Evolutionary conservation across 2,329 filamentous ascomycete genomes (phyloP).

Genomic region (Ploettnerulaceae sp.): DNA sequence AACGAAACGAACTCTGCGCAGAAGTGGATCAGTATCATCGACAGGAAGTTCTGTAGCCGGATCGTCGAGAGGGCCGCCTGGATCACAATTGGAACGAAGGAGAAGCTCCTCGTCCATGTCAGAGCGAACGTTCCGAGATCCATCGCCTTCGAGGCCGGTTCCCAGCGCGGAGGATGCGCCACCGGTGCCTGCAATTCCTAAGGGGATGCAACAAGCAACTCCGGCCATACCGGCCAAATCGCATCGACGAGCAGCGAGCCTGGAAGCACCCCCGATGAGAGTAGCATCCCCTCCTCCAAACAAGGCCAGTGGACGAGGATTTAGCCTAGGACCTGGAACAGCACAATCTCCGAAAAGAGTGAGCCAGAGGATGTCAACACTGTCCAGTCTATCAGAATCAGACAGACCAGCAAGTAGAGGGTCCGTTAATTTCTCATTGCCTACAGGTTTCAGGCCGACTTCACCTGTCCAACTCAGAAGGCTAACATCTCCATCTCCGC

Average conservation of each 20-base stretch:
- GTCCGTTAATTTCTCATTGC: conserved; percentile 50
- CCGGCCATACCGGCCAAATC: conserved; percentile 23
- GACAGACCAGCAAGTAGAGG: conserved; percentile 40
- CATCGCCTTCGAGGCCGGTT: conserved; percentile 52
- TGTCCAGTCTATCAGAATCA: conserved; percentile 37
- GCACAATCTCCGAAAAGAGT: conserved; percentile 19
- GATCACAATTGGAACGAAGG: conserved; percentile 53
- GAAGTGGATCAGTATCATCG: conserved; percentile 68
- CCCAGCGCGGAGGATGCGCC: conserved; percentile 49
- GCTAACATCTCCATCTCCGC: conserved; percentile 32
- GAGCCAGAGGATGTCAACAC: conserved; percentile 25
- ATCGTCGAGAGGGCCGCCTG: conserved; percentile 36
- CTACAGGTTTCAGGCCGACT: conserved; percentile 36
- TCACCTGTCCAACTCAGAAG: conserved; percentile 28
- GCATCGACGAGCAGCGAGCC: conserved; percentile 34
- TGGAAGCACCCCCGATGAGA: conserved; percentile 35
- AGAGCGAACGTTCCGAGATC: conserved; percentile 79
- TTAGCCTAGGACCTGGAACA: conserved; percentile 27
- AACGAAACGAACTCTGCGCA: conserved; percentile 77
- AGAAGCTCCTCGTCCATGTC: conserved; percentile 79
- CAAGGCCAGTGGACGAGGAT: conserved; percentile 28
- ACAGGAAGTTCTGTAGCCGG: conserved; percentile 45
- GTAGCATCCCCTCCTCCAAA: conserved; percentile 32
- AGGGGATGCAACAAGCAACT: conserved; percentile 37
- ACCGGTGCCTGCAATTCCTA: conserved; percentile 71